Percentiles rank a stretch among this genome's conserved stretches.
phyloP scores from a whole-genome alignment of 352 stramenopile genomes.

The Blastocystis sp. region DNA sequence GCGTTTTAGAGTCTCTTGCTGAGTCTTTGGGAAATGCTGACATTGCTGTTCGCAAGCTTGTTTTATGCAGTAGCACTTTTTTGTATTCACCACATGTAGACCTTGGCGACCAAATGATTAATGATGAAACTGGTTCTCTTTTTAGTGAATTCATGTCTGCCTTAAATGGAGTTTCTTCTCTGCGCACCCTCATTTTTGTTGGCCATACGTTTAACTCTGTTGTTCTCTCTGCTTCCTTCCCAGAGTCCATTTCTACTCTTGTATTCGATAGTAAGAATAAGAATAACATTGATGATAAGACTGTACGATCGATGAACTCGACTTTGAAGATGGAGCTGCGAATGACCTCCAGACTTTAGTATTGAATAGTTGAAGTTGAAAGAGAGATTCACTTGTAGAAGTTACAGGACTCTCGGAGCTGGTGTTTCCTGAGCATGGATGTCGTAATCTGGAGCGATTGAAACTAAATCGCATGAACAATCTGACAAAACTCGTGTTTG shows the following conservation, averaged over 20 bases:
- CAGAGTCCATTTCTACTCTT: neutral
- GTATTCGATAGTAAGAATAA: slow-evolving; percentile 29
- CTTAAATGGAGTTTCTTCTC: neutral
- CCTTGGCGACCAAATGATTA: neutral
- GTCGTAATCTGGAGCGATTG: slow-evolving; percentile 2
- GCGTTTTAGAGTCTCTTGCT: neutral
- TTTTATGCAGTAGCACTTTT: neutral
- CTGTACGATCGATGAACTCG: neutral
- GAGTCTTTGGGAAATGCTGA: neutral
- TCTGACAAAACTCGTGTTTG: neutral
- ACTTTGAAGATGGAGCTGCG: neutral
- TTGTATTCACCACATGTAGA: neutral
- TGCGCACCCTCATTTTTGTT: slow-evolving; percentile 11
- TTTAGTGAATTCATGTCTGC: neutral
- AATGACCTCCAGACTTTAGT: neutral
- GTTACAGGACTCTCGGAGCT: neutral
- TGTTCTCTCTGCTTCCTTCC: neutral
- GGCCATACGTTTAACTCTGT: slow-evolving; percentile 11
- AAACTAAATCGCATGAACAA: neutral
- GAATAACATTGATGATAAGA: neutral
- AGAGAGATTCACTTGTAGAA: neutral
- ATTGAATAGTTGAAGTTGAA: neutral
- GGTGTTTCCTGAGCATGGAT: neutral
- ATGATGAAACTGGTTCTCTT: neutral
- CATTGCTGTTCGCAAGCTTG: neutral